Percentiles rank a stretch among this genome's conserved stretches.
Conservation (phyloP, 345 rosid species). For the Lepidium sativum region DNA sequence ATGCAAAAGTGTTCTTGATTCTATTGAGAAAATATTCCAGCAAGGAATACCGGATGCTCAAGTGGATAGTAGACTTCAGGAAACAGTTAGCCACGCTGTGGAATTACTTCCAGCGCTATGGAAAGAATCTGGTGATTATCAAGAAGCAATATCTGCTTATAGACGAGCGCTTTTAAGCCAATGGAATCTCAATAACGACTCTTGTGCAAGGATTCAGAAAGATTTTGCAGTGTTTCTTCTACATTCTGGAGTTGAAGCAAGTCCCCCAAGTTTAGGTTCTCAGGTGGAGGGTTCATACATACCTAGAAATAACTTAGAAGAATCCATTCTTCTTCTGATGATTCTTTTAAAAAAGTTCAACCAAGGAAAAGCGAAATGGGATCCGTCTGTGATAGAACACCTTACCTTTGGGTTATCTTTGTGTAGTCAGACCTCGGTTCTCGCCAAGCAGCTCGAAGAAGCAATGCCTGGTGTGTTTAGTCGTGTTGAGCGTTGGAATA, state of each 20-base stretch:
- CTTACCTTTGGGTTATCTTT: slow-evolving; percentile 65
- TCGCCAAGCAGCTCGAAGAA: slow-evolving; percentile 79
- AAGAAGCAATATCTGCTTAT: slow-evolving; percentile 68
- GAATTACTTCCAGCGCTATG: slow-evolving; percentile 82
- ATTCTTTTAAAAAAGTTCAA: slow-evolving; percentile 55
- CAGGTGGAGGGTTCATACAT: slow-evolving; percentile 73
- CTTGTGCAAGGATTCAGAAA: slow-evolving; percentile 83
- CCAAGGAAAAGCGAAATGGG: slow-evolving; percentile 66
- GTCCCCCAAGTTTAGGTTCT: slow-evolving; percentile 65
- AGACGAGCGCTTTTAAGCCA: slow-evolving; percentile 80
- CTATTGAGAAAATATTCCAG: slow-evolving; percentile 70
- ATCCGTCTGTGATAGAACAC: slow-evolving; percentile 80
- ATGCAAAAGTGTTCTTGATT: slow-evolving; percentile 81
- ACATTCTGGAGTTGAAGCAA: slow-evolving; percentile 82
- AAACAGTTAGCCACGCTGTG: slow-evolving; percentile 82
- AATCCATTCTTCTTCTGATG: slow-evolving; percentile 85
- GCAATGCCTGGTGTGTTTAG: slow-evolving; percentile 68
- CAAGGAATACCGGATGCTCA: slow-evolving; percentile 80
- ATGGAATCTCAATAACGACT: slow-evolving; percentile 72
- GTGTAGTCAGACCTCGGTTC: slow-evolving; percentile 64
- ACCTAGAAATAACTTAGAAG: slow-evolving; percentile 86
- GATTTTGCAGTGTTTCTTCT: slow-evolving; percentile 72
- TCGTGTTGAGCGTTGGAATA: slow-evolving; percentile 85
- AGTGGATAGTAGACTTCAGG: slow-evolving; percentile 66
- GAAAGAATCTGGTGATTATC: slow-evolving; percentile 62